Percentiles rank a stretch among this genome's conserved stretches.
Conservation (phyloP, 1,139 yeast species). For the Geotrichum bryndzae region DNA sequence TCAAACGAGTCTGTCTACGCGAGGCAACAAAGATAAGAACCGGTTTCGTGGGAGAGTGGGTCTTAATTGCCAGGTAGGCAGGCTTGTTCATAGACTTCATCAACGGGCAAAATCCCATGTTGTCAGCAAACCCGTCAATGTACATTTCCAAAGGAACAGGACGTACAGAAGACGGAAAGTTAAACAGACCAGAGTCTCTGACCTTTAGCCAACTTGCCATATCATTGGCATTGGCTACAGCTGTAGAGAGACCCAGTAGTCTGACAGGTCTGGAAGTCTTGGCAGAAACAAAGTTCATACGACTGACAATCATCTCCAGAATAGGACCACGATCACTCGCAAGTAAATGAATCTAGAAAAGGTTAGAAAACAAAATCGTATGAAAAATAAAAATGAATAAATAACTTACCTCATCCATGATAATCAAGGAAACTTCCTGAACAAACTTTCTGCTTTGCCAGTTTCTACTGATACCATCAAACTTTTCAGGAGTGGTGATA, state of each 20-base stretch:
- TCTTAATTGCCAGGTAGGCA: constrained; percentile 91
- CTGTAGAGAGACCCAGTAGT: constrained; percentile 90
- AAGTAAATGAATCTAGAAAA: constrained; percentile 61
- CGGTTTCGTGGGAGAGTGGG: constrained; percentile 90
- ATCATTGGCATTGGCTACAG: constrained; percentile 95
- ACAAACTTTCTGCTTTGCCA: constrained; percentile 96
- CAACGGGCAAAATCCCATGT: constrained; percentile 85
- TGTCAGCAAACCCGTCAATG: constrained; percentile 95
- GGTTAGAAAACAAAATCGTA: not conserved
- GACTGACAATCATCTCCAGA: constrained; percentile 95
- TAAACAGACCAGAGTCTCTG: constrained; percentile 70
- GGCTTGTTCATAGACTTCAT: constrained; percentile 91
- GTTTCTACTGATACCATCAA: constrained; percentile 96
- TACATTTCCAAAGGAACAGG: constrained; percentile 98
- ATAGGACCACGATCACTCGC: constrained; percentile 99
- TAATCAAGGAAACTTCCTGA: constrained; percentile 81
- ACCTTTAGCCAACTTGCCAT: constrained; percentile 98
- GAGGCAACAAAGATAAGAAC: constrained; percentile 94
- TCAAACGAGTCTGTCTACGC: constrained; percentile 90
- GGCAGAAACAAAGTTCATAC: constrained; percentile 87
- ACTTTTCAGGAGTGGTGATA: constrained; percentile 95
- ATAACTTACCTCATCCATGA: constrained; percentile 69
- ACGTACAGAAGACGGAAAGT: constrained; percentile 91
- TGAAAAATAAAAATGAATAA: not conserved
- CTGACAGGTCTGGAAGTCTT: constrained; percentile 72